Evolutionary conservation across 2,329 filamentous ascomycete species (phyloP).

Genomic region (Claviceps arundinis): DNA sequence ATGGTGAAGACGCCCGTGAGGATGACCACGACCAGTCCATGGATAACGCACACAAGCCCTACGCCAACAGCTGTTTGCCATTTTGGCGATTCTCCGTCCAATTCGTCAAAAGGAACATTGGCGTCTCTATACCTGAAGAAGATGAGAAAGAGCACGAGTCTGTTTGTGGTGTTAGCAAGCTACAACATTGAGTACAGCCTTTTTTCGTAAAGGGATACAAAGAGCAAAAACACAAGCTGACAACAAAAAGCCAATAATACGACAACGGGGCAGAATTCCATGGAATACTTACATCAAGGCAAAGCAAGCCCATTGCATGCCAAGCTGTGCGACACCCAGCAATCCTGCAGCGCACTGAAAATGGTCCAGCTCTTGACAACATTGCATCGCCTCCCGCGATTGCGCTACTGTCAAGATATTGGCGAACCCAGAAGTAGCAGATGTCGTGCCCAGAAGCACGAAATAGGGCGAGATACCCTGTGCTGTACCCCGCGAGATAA

Average conservation of each 20-base stretch:
- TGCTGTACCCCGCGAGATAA: conserved; percentile 71
- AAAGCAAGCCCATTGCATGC: conserved; percentile 85
- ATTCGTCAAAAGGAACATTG: conserved; percentile 35
- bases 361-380: conserved; percentile 68
- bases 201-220: too few species aligned
- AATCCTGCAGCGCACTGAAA: conserved; percentile 78
- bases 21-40: conserved; percentile 58
- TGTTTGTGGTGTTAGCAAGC: conserved; percentile 26
- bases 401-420: conserved; percentile 85
- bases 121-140: conserved; percentile 66
- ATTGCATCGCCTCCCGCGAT: conserved; percentile 70
- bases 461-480: conserved; percentile 95
- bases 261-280: neutral
- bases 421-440: conserved; percentile 74
- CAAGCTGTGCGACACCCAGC: conserved; percentile 81
- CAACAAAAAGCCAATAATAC: neutral
- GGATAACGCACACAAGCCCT: conserved; percentile 56
- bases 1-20: conserved; percentile 56
- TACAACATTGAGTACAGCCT: neutral
- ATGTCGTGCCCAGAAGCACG: conserved; percentile 83
- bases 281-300: conserved; percentile 62
- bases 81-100: conserved; percentile 41
- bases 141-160: conserved; percentile 82
- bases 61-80: conserved; percentile 73
- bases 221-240: too few species aligned